Base-by-base conservation (phyloP, 306 rosid genomes). In the Cajanus cajan region DNA sequence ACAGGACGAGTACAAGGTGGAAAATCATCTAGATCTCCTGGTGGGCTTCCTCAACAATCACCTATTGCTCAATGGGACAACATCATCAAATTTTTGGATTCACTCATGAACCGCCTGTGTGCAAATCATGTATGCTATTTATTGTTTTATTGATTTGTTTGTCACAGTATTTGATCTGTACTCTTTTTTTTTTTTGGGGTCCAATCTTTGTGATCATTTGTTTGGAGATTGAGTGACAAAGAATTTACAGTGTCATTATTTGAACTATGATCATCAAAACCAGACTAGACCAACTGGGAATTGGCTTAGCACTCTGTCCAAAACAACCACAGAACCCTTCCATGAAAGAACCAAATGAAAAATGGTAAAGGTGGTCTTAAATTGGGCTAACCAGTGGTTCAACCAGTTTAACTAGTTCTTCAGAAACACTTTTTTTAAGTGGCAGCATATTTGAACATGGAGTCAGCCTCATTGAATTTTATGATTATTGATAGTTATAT, bases 41-140 rank as follows among this genome's bases (percentile, higher is more conserved):
- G 92, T 71, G 88, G 76, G 13, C 77, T 78, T 83, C 85, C 93
- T 82, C 96, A 86, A 77, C 96, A 82, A 68, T 71, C 87, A 63
- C 76, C 90, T 24, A 88, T 81, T 67, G 91, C 92, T 70, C 98
- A 87, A 79, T 93, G 98, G 98, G 98, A 93, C 86, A 89, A 89
- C 77, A 93, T 93, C 64, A 76, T 91, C 81, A 93, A 85, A 78
- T 93, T 91, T 80, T 78, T 93, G 88, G 96, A 93, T 85, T 82
- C 94, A 79, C 89, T 90, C 48, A 93, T 93, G 96, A 84, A 83
- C 76, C 90, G 77, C 58, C 68, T 93, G 77, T 57, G 76, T 7
- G 78, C n/a, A 57, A 93, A 88, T 82, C 94, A 93, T 81, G 98
- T 93, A 93, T 33, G 96, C 74, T 45, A 24, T 41, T 34, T 16